phyloP scores from a whole-genome alignment of 169 alveolate genomes.

The Cryptosporidium andersoni region DNA sequence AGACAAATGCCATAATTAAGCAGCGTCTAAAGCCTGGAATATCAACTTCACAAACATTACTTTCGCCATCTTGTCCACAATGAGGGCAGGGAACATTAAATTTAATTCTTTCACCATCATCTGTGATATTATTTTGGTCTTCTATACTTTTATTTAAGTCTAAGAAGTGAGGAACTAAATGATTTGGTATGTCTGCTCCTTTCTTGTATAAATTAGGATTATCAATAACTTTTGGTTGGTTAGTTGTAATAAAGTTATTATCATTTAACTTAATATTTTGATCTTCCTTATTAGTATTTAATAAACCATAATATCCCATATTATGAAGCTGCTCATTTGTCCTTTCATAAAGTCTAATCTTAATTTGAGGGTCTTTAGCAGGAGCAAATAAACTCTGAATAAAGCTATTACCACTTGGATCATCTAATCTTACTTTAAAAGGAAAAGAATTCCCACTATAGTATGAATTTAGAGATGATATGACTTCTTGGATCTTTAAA shows the following conservation, averaged over 20 bases:
- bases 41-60: conserved; percentile 89
- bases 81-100: conserved; percentile 82
- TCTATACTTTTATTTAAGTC: conserved; percentile 69
- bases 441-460: conserved; percentile 84
- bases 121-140: conserved; percentile 23
- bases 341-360: conserved; percentile 77
- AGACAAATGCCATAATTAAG: conserved; percentile 91
- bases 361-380: conserved; percentile 75
- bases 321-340: conserved; percentile 84
- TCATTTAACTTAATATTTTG: conserved; percentile 11
- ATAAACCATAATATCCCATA: conserved; percentile 84
- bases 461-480: conserved; percentile 76
- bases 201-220: conserved; percentile 9
- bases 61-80: conserved; percentile 83
- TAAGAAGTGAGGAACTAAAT: conserved; percentile 57
- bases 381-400: conserved; percentile 84
- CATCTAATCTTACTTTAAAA: conserved; percentile 89
- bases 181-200: conserved; percentile 72
- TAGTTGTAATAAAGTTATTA: conserved; percentile 39
- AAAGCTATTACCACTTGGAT: conserved; percentile 96
- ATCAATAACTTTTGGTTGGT: conserved; percentile 45
- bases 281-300: conserved; percentile 71
- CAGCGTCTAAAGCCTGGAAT: conserved; percentile 96
- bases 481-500: conserved; percentile 79
- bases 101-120: conserved; percentile 57